Evolutionary conservation across 2,329 filamentous ascomycete species (phyloP).

Genomic region (Geosmithia putterillii): DNA sequence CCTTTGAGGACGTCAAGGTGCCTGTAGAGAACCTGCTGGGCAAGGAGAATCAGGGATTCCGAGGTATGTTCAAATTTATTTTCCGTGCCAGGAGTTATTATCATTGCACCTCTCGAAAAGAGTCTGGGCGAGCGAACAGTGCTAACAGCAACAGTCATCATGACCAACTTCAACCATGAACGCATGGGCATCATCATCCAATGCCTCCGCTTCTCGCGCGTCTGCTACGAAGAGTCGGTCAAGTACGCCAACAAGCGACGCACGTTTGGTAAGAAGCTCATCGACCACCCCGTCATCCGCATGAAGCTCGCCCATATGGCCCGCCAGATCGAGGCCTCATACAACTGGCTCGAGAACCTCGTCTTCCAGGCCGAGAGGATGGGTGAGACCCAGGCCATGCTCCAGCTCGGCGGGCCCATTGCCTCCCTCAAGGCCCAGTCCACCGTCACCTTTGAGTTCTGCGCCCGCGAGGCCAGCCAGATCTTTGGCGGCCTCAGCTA

Average conservation of each 20-base stretch:
- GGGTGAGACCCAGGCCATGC: conserved; percentile 90
- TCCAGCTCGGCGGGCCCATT: conserved; percentile 88
- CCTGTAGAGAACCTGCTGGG: conserved; percentile 97
- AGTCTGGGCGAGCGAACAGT: neutral
- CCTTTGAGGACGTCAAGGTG: conserved; percentile 98
- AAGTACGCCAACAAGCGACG: conserved; percentile 96
- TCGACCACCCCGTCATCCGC: conserved; percentile 93
- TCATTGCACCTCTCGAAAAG: too few relatives aligned
- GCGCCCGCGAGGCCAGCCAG: conserved; percentile 88
- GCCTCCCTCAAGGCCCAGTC: conserved; percentile 88
- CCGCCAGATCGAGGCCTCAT: conserved; percentile 91
- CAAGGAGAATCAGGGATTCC: conserved; percentile 97
- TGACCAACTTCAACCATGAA: conserved; percentile 99
- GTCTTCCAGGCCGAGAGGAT: conserved; percentile 90
- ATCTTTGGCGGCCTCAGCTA: conserved; percentile 95
- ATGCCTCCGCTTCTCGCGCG: conserved; percentile 85
- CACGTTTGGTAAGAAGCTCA: conserved; percentile 93
- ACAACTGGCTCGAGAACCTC: conserved; percentile 92
- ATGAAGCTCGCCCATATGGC: conserved; percentile 98
- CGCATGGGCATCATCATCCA: conserved; percentile 98
- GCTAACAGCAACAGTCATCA: conserved; percentile 53
- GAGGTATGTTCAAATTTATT: conserved; percentile 48
- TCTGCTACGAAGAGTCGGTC: conserved; percentile 93
- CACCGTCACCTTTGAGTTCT: conserved; percentile 94
- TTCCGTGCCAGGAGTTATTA: too few relatives aligned